Evolutionary conservation across 495 filamentous ascomycete species (phyloP).

Genomic region (Podospora didyma): DNA sequence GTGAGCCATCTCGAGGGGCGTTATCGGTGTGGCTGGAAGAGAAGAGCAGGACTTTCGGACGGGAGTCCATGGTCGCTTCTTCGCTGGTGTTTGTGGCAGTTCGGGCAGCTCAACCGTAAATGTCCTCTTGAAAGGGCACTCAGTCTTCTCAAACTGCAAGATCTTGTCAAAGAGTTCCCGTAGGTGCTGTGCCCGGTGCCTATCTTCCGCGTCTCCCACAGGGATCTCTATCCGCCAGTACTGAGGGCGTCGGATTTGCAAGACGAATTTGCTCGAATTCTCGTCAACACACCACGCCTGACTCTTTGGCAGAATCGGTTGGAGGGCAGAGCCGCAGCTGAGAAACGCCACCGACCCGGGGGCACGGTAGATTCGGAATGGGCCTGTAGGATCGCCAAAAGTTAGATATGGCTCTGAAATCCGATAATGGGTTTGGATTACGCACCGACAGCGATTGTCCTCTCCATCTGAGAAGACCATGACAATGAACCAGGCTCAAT

Average conservation of each 20-base stretch:
- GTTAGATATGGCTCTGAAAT: constrained; percentile 4
- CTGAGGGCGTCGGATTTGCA: constrained; percentile 72
- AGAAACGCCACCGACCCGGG: constrained; percentile 80
- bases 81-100: constrained; percentile 58
- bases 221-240: constrained; percentile 91
- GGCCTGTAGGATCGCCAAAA: constrained; percentile 44
- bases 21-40: constrained; percentile 21
- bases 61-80: constrained; percentile 68
- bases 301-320: constrained; percentile 80
- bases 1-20: constrained; percentile 21
- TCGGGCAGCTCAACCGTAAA: constrained; percentile 76
- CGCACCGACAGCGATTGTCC: constrained; percentile 74
- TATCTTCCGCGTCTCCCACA: constrained; percentile 54
- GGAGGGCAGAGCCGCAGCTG: constrained; percentile 73
- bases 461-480: constrained; percentile 72
- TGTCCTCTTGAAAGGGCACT: constrained; percentile 75
- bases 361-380: constrained; percentile 74
- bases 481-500: constrained; percentile 57
- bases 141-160: constrained; percentile 79
- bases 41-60: constrained; percentile 37
- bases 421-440: constrained; percentile 1
- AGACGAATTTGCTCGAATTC: constrained; percentile 69
- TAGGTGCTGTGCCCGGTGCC: constrained; percentile 55
- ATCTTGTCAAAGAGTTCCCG: constrained; percentile 66
- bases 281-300: constrained; percentile 92